Conservation (phyloP, 2,329 filamentous ascomycete species). For the Xylaria arbuscula region DNA sequence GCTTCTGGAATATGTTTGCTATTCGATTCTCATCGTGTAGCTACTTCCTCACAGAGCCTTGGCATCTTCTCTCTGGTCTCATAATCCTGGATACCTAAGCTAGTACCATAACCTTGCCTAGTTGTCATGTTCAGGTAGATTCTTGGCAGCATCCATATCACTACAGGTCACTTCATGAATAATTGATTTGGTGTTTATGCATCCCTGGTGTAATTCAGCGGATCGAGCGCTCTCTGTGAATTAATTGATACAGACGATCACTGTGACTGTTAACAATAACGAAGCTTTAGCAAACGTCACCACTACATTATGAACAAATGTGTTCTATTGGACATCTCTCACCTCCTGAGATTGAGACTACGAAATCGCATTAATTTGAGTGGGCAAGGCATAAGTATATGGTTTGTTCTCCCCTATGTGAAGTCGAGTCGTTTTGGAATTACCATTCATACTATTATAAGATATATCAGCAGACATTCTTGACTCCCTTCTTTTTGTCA, state of each 20-base stretch:
- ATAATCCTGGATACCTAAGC: not conserved
- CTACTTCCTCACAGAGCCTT: not conserved
- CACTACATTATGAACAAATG: not conserved
- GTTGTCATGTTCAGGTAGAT: not conserved
- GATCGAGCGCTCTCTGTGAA: not conserved
- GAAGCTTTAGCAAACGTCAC: not conserved
- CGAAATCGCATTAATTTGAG: not conserved
- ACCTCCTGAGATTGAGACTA: not conserved
- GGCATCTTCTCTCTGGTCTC: not conserved
- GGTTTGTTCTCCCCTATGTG: not conserved
- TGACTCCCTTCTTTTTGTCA: not conserved
- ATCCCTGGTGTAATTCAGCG: not conserved
- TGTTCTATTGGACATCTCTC: not conserved
- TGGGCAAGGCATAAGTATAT: not conserved
- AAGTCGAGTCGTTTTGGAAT: not conserved
- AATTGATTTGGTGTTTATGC: not conserved
- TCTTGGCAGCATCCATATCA: not conserved
- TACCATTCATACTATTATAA: not conserved
- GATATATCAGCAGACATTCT: not conserved
- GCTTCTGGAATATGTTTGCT: not conserved
- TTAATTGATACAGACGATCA: no score
- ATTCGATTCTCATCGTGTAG: not conserved
- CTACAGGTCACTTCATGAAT: no score
- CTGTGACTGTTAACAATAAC: no score
- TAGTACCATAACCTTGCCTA: not conserved